Percentiles rank a stretch among this genome's conserved stretches.
Evolutionary conservation across 208 protist genomes (phyloP).

Genomic region (Leishmania gerbilli): DNA sequence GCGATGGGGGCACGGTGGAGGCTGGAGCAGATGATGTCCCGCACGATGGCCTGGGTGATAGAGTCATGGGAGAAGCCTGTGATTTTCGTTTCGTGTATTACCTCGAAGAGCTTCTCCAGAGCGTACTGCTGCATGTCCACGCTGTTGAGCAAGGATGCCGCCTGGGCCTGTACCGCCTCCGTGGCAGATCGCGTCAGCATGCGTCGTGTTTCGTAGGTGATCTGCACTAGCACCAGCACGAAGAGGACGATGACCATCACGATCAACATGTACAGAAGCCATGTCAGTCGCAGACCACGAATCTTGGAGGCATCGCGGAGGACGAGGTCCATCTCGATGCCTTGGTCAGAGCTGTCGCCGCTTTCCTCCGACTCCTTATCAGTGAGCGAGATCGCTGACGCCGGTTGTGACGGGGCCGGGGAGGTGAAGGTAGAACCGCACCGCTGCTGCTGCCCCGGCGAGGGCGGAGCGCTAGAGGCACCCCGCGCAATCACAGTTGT

Average conservation of each 20-base stretch:
- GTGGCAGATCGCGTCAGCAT: slow-evolving; percentile 38
- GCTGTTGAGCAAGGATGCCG: slow-evolving; percentile 29
- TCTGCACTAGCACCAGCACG: slow-evolving; percentile 48
- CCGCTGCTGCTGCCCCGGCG: neutral
- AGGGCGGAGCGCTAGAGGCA: neutral
- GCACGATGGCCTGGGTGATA: neutral
- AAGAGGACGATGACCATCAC: slow-evolving; percentile 63
- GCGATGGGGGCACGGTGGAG: slow-evolving; percentile 35
- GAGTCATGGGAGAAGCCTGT: neutral
- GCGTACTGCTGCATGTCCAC: slow-evolving; percentile 22
- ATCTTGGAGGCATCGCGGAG: slow-evolving; percentile 54
- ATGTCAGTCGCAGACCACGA: slow-evolving; percentile 64
- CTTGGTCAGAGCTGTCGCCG: slow-evolving; percentile 10
- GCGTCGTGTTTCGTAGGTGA: slow-evolving; percentile 53
- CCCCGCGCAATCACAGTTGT: neutral
- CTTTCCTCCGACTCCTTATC: slow-evolving; percentile 1
- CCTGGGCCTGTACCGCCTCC: slow-evolving; percentile 38
- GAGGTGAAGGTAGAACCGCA: too few relatives aligned
- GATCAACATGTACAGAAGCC: slow-evolving; percentile 67
- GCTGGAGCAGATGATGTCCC: slow-evolving; percentile 32
- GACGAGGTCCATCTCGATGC: slow-evolving; percentile 48
- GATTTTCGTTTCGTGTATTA: slow-evolving; percentile 9
- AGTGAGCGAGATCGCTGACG: neutral
- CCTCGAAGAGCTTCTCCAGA: slow-evolving; percentile 19
- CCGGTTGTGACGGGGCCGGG: neutral